phyloP scores from a whole-genome alignment of 2,329 filamentous ascomycete genomes.

The Colletotrichum horii region DNA sequence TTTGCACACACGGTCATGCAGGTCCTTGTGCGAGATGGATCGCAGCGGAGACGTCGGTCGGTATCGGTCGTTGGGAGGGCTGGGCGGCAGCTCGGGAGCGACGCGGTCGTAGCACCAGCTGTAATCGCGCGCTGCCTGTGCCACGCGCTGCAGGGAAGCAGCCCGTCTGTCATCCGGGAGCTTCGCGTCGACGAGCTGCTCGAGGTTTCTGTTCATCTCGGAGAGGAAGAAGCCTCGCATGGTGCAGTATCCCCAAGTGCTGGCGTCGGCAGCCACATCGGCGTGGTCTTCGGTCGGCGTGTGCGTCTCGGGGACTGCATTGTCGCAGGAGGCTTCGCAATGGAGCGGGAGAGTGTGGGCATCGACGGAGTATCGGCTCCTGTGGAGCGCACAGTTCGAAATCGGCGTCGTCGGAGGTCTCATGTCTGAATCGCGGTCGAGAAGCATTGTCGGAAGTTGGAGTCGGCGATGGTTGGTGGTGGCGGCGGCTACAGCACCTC shows the following conservation, averaged over 20 bases:
- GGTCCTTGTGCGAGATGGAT: not conserved
- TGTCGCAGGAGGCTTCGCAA: not conserved
- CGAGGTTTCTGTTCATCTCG: not conserved
- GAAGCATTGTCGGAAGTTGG: not conserved
- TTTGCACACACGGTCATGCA: not conserved
- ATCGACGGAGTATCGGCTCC: rapidly evolving
- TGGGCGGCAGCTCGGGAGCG: not conserved
- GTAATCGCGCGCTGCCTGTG: not conserved
- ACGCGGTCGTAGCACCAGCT: not conserved
- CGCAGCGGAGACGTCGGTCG: not conserved
- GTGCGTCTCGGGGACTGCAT: not conserved
- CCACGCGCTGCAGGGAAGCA: not conserved
- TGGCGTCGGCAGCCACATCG: not conserved
- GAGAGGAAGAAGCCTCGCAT: not conserved
- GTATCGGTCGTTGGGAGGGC: not conserved
- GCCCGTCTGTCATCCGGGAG: not conserved
- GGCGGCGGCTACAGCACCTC: not conserved
- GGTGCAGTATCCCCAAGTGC: not conserved
- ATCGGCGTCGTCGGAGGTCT: not conserved
- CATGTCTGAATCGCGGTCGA: not conserved
- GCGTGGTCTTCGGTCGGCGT: not conserved
- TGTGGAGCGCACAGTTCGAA: not conserved
- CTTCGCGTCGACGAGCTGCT: not conserved
- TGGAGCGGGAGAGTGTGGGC: not conserved
- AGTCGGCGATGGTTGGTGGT: not conserved